phyloP scores from a whole-genome alignment of 176 grass and related monocot species.

The Juncus inflexus region DNA sequence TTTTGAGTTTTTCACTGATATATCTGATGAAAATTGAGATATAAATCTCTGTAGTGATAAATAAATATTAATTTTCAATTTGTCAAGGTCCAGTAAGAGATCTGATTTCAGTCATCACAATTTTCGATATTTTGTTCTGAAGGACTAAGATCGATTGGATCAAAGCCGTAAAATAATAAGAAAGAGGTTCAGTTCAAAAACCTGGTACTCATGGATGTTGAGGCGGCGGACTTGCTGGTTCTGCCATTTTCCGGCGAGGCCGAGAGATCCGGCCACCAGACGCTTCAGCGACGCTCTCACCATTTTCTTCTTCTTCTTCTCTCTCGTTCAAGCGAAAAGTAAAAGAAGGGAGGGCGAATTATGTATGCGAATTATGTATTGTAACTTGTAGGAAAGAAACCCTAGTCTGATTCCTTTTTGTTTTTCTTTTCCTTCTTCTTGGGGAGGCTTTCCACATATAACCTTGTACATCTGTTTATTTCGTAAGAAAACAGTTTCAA shows the following conservation, averaged over 20 bases:
- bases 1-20: too few relatives aligned
- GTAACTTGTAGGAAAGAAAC: background rate
- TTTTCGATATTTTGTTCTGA: background rate
- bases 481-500: too few relatives aligned
- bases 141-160: background rate
- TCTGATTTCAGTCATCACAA: background rate
- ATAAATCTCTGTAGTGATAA: too few relatives aligned
- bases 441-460: too few relatives aligned
- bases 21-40: too few relatives aligned
- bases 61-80: too few relatives aligned
- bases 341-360: background rate
- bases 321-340: background rate
- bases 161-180: background rate
- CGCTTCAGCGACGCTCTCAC: slow-evolving; percentile 73
- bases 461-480: too few relatives aligned
- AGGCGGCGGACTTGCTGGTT: slow-evolving; percentile 97
- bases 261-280: slow-evolving; percentile 53
- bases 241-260: slow-evolving; percentile 85
- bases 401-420: slow-evolving; percentile 6
- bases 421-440: background rate
- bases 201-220: slow-evolving; percentile 99
- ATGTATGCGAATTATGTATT: background rate
- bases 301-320: slow-evolving; percentile 30
- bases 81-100: background rate
- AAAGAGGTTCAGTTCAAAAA: slow-evolving; percentile 16